Conservation (phyloP, 768 basidiomycete species). For the Hygrophorus pudorinus region DNA sequence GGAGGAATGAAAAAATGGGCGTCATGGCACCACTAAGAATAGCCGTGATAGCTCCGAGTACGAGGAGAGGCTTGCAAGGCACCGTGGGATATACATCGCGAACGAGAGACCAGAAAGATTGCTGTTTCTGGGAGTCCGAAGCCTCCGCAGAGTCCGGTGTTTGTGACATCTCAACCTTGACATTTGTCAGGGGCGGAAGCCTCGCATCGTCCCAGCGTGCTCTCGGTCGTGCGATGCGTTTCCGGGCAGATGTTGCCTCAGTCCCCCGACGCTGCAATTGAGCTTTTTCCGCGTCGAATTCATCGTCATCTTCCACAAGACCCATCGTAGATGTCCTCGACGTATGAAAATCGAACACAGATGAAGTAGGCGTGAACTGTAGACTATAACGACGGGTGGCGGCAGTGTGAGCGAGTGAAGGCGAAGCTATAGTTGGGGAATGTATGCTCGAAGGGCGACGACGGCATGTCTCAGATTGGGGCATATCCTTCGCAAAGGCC, state of each 20-base stretch:
- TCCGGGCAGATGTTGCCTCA: not conserved
- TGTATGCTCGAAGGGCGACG: slow-evolving; percentile 32
- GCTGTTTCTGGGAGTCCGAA: slow-evolving; percentile 13
- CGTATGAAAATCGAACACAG: slow-evolving; percentile 3
- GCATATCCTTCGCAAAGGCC: slow-evolving; percentile 15
- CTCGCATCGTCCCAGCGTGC: slow-evolving; percentile 17
- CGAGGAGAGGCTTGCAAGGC: slow-evolving; percentile 61
- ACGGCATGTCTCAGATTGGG: slow-evolving; percentile 9
- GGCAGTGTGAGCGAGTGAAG: slow-evolving; percentile 19
- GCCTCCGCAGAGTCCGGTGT: slow-evolving; percentile 1
- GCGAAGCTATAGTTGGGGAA: slow-evolving; percentile 19
- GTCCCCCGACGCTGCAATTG: not conserved
- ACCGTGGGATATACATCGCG: slow-evolving; percentile 57
- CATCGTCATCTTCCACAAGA: not conserved
- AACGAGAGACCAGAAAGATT: slow-evolving; percentile 37
- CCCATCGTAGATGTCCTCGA: slow-evolving; percentile 11
- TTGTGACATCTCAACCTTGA: slow-evolving; percentile 15
- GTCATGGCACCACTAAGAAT: slow-evolving; percentile 76
- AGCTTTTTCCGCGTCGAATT: slow-evolving; percentile 2
- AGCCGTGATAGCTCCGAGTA: slow-evolving; percentile 61
- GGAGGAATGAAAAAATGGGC: slow-evolving; percentile 84
- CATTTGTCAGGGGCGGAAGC: slow-evolving; percentile 13
- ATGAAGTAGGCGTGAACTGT: slow-evolving; percentile 47
- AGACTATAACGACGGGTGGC: slow-evolving; percentile 38
- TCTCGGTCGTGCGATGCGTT: slow-evolving; percentile 4